Conservation (phyloP, 2,329 filamentous ascomycete species). For the Fusarium metavorans region DNA sequence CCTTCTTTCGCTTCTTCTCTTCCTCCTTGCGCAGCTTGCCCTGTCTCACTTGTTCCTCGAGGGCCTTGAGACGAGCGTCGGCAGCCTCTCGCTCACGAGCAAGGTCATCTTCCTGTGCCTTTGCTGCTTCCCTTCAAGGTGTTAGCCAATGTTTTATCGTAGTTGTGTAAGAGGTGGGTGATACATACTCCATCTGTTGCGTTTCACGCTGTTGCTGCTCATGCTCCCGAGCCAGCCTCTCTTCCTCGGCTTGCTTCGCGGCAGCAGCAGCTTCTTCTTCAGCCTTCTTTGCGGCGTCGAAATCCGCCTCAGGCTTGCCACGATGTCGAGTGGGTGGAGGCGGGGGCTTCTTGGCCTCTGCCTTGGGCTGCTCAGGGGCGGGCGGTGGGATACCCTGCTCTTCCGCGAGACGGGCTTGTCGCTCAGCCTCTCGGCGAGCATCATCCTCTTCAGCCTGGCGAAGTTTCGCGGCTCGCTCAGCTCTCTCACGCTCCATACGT, state of each 20-base stretch:
- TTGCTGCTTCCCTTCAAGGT: slow-evolving; percentile 74
- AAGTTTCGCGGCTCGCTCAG: slow-evolving; percentile 87
- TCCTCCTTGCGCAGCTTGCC: slow-evolving; percentile 97
- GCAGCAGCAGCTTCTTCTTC: slow-evolving; percentile 62
- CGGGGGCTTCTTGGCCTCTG: slow-evolving; percentile 73
- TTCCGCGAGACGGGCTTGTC: slow-evolving; percentile 84
- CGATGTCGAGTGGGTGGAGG: slow-evolving; percentile 84
- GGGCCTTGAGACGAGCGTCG: slow-evolving; percentile 83
- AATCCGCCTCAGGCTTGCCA: slow-evolving; percentile 69
- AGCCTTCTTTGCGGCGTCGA: slow-evolving; percentile 65
- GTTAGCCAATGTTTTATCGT: slow-evolving; percentile 41
- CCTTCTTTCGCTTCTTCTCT: slow-evolving; percentile 93
- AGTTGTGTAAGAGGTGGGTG: not conserved
- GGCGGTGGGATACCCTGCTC: slow-evolving; percentile 77
- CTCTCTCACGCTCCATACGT: slow-evolving; percentile 87
- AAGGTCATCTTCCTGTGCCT: slow-evolving; percentile 82
- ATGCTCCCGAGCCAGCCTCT: slow-evolving; percentile 77
- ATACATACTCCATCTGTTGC: slow-evolving; percentile 83
- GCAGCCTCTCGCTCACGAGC: slow-evolving; percentile 83
- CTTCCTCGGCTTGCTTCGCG: slow-evolving; percentile 73
- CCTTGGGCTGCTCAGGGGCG: slow-evolving; percentile 58
- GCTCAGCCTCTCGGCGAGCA: slow-evolving; percentile 85
- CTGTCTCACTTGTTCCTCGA: slow-evolving; percentile 93
- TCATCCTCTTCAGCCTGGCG: slow-evolving; percentile 95
- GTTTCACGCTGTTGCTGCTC: slow-evolving; percentile 80